Evolutionary conservation across 257 asterid species (phyloP), one percentile per base, ranked within the genome.

Genomic region (Solanum phureja): DNA sequence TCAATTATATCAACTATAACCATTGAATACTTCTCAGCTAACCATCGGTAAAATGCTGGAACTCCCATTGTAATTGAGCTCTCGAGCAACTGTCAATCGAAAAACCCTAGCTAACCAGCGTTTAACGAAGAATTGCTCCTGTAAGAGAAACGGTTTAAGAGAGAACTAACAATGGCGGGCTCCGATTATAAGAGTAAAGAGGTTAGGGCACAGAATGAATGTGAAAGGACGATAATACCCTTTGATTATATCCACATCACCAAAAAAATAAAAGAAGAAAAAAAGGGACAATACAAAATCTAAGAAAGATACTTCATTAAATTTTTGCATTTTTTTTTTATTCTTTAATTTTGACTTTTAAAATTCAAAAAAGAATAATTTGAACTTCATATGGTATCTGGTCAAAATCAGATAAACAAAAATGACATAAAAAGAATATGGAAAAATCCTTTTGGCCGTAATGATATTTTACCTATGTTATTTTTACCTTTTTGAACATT

Each of bases 21-120:
- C 58, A 90, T 90, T 0, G 95, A 92, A 60, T 92, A 93, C 23
- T 91, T 93, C 16, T 87, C 60, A 0, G 88, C 92, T 56, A 93
- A 71, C 95, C 95, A 93, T 16, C 93, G 49, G 88, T 91, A 93
- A 84, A 93, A 92, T 8, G 94, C 90, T 7, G 92, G 93, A 14
- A 92, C 92, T 0, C 94, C 95, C 95, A 93, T 93, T 60, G 69
- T 49, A 38, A 40, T n/a, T 24, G 31, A n/a, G 21, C 60, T 38
- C 2, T 23, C 21, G 27, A 76, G 44, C 19, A 27, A 6, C 35
- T 66, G 21, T 68, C 74, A 68, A 68, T 68, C 3, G 66, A 19
- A 49, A 49, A 56, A 0, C 62, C 4, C 24, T 52, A 52, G n/a
- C 24, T 56, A 56, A 7, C 66, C 4, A 52, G 62, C 62, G 3